Base-by-base conservation (phyloP, 257 asterid genomes). In the Mitragyna speciosa region DNA sequence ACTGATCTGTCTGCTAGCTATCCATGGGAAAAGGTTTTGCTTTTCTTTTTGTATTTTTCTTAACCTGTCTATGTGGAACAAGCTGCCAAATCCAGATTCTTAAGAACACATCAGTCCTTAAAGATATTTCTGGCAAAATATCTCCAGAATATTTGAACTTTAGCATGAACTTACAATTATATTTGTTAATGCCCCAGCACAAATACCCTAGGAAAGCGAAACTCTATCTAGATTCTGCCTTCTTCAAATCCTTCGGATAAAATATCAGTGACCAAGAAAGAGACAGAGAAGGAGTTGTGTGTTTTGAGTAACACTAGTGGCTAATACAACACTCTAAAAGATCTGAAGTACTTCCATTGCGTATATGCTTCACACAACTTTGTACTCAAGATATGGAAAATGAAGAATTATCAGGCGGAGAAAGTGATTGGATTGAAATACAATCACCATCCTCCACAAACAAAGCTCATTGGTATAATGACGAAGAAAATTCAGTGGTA, bases 381-480 rank as follows among this genome's bases (percentile, higher is more conserved):
- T 68, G 2, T 1, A 51, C 33, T 75, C 12, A 63, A 19, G 69
- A 48, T 51, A 93, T 93, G 97, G 93, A 90, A 64, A 83, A 58
- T 73, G 85, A 84, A 33, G 79, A 80, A 41, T 76, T 58, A 67
- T 76, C 89, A 28, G 90, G 82, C 79, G 89, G 73, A 75, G 72
- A 78, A 15, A 78, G 67, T 30, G 96, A 93, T 5, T 93, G 97
- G 97, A 82, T 89, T 80, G 86, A 82, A 77, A 82, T 92, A 61
- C 73, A 78, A 41, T 73, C 87, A 24, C 87, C 89, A 80, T 76
- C 24, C 43, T 77, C 82, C 71, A 15, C 74, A 17, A 24, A 58
- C 70, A 65, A 72, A 70, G 81, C 87, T 72, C 39, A 52, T 33
- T 22, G 70, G 47, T 12, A 41, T 22, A n/a, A 67, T 4, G n/a